Percentiles rank a stretch among this genome's conserved stretches.
phyloP scores from a whole-genome alignment of 371 early-diverging fungal species.

The Mucor saturninus region DNA sequence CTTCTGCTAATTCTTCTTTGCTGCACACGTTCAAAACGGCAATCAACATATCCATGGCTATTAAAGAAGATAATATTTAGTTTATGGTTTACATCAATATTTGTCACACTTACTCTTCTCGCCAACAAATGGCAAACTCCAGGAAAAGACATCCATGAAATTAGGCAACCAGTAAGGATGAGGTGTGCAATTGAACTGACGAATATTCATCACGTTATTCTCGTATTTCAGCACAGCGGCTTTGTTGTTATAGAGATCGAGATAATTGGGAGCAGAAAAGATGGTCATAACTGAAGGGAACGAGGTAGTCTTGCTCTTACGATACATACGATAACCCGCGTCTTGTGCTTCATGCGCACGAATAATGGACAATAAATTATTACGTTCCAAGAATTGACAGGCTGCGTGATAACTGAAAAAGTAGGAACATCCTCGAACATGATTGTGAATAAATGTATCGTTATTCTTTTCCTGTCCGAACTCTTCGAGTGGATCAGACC shows the following conservation, averaged over 20 bases:
- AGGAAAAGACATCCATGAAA: slow-evolving; percentile 97
- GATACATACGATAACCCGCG: slow-evolving; percentile 95
- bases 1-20: slow-evolving; percentile 73
- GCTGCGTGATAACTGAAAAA: slow-evolving; percentile 89
- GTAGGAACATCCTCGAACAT: slow-evolving; percentile 95
- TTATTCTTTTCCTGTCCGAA: slow-evolving; percentile 89
- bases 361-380: slow-evolving; percentile 92
- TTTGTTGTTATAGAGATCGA: slow-evolving; percentile 98
- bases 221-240: slow-evolving; percentile 98
- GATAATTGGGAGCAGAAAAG: slow-evolving; percentile 97
- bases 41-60: slow-evolving; percentile 94
- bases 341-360: slow-evolving; percentile 99
- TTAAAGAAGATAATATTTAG: neutral
- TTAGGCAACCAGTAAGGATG: slow-evolving; percentile 98
- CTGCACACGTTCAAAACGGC: slow-evolving; percentile 92
- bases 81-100: neutral
- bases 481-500: slow-evolving; percentile 98
- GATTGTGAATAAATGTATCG: slow-evolving; percentile 87
- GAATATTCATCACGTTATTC: slow-evolving; percentile 96
- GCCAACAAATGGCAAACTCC: slow-evolving; percentile 98
- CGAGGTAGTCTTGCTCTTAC: slow-evolving; percentile 90
- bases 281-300: slow-evolving; percentile 98
- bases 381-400: slow-evolving; percentile 91
- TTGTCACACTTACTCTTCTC: slow-evolving; percentile 86
- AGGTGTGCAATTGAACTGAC: slow-evolving; percentile 85